A percentile compares a stretch with the other conserved stretches of the same genome.
Evolutionary conservation across 1,284 basidiomycete genomes (phyloP).

Genomic region (Tetrapyrgos nigripes): DNA sequence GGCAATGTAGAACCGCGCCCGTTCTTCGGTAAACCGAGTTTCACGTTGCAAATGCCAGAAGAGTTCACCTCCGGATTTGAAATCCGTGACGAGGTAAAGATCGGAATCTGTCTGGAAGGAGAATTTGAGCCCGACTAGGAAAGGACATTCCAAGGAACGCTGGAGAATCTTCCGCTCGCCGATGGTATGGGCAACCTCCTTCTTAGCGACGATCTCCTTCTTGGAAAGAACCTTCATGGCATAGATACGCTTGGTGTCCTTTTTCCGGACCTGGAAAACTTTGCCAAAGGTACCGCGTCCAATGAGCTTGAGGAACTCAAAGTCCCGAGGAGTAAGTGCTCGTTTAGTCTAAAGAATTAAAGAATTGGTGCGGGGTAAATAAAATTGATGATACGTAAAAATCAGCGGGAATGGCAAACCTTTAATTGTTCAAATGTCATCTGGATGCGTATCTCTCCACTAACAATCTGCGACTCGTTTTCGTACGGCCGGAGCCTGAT

Average conservation of each 20-base stretch:
- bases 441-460: constrained; percentile 94
- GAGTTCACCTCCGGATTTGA: constrained; percentile 98
- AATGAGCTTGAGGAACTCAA: constrained; percentile 99
- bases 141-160: constrained; percentile 92
- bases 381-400: constrained; percentile 5
- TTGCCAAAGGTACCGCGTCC: constrained; percentile 99
- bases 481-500: constrained; percentile 79
- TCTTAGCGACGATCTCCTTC: constrained; percentile 98
- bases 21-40: constrained; percentile 90
- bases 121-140: constrained; percentile 98
- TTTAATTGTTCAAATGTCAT: constrained; percentile 92
- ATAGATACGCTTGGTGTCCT: constrained; percentile 98
- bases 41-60: constrained; percentile 99
- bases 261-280: constrained; percentile 98
- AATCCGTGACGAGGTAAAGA: constrained; percentile 97
- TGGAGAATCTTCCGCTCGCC: constrained; percentile 99
- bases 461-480: constrained; percentile 62
- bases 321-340: constrained; percentile 89
- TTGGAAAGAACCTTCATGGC: constrained; percentile 99
- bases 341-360: constrained; percentile 69
- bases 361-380: neutral
- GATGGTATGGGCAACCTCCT: constrained; percentile 99
- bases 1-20: constrained; percentile 95
- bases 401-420: constrained; percentile 46
- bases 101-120: constrained; percentile 97